A percentile compares a stretch with the other conserved stretches of the same genome.
Evolutionary conservation across 148 eudicot genomes (phyloP).

Genomic region (Vaccinium macrocarpon): DNA sequence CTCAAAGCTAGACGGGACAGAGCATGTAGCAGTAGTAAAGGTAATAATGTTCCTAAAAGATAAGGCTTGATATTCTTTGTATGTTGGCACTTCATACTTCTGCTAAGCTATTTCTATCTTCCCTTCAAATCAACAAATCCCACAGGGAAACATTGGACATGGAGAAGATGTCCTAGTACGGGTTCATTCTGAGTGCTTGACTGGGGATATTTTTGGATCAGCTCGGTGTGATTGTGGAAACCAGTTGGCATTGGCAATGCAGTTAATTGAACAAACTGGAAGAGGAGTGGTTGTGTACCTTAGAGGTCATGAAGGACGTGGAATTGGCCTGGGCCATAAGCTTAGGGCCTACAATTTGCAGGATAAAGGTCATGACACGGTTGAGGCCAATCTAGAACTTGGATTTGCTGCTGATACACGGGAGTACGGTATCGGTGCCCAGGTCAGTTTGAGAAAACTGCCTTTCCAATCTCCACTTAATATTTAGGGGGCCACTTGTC

Average conservation of each 20-base stretch:
- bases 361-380: constrained; percentile 91
- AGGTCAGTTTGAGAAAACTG: constrained; percentile 38
- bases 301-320: constrained; percentile 93
- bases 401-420: constrained; percentile 90
- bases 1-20: constrained; percentile 77
- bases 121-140: neutral
- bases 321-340: constrained; percentile 93
- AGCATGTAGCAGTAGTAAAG: constrained; percentile 79
- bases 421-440: constrained; percentile 96
- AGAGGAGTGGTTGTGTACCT: constrained; percentile 80
- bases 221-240: constrained; percentile 88
- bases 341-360: constrained; percentile 85
- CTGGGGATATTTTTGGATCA: constrained; percentile 95
- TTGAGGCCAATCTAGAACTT: constrained; percentile 89
- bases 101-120: neutral
- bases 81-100: neutral
- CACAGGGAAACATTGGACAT: constrained; percentile 72
- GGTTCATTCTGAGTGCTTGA: constrained; percentile 94
- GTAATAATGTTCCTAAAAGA: constrained; percentile 25
- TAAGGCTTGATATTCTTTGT: neutral
- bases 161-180: constrained; percentile 85
- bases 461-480: neutral
- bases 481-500: neutral
- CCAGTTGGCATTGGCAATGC: constrained; percentile 80
- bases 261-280: constrained; percentile 68